These are phyloP conservation scores for Guadua angustifolia DNA, from an alignment of 176 grass and related monocot genomes.

Conservation along the genomic window DNA sequence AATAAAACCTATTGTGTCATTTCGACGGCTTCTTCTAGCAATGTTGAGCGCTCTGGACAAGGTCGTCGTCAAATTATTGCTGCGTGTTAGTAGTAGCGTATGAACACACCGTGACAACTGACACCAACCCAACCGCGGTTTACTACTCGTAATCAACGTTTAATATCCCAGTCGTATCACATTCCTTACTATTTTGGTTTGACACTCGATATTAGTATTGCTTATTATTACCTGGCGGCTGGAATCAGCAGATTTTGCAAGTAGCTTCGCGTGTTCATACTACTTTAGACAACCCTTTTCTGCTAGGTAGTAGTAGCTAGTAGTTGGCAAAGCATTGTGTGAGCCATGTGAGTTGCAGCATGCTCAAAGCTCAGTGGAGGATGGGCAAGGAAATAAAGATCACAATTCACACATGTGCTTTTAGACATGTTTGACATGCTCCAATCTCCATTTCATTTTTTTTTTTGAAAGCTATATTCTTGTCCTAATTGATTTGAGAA, in stretches of 20 bases:
- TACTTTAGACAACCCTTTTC: background rate
- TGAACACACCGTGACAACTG: slow-evolving; percentile 23
- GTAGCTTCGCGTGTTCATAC: slow-evolving; percentile 44
- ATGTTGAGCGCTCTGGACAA: background rate
- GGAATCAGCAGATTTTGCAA: slow-evolving; percentile 6
- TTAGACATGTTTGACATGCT: background rate
- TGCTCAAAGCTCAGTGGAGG: background rate
- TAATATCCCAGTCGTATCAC: background rate
- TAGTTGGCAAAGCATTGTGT: slow-evolving; percentile 14
- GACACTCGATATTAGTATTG: background rate
- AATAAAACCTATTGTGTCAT: slow-evolving; percentile 25
- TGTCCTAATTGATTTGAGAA: background rate
- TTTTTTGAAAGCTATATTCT: background rate
- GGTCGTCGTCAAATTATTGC: slow-evolving; percentile 51
- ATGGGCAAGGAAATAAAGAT: background rate
- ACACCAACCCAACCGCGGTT: slow-evolving; percentile 8
- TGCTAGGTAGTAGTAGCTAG: background rate
- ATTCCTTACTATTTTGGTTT: slow-evolving; percentile 28
- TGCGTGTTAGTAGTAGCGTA: background rate
- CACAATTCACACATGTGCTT: slow-evolving; percentile 33
- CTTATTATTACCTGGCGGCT: slow-evolving; percentile 14
- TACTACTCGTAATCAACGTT: background rate
- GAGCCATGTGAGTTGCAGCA: background rate
- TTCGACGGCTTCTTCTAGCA: background rate
- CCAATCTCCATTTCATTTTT: background rate